phyloP scores from a whole-genome alignment of 176 grass and related monocot genomes.

The Tillandsia leiboldiana region DNA sequence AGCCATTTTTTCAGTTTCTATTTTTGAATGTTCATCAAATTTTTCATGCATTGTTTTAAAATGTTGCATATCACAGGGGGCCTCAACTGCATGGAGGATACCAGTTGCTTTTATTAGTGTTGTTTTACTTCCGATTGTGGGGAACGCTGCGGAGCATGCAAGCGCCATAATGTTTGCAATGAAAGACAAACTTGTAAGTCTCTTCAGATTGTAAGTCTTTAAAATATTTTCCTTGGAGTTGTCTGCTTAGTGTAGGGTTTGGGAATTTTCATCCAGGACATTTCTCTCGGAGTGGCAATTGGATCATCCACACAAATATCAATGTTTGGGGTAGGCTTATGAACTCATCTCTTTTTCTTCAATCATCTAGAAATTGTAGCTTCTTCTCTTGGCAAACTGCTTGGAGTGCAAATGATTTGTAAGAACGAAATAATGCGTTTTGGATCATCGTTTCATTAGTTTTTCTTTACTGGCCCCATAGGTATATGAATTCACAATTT shows the following conservation, averaged over 20 bases:
- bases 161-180: conserved; percentile 68
- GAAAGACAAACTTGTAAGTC: conserved; percentile 74
- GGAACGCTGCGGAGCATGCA: conserved; percentile 75
- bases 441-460: not conserved
- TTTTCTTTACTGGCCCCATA: not conserved
- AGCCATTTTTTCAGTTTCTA: no score
- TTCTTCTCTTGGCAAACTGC: not conserved
- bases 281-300: conserved; percentile 67
- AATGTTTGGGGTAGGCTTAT: conserved; percentile 66
- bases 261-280: conserved; percentile 34
- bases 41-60: conserved; percentile 1
- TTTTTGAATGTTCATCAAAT: not conserved
- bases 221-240: conserved; percentile 64
- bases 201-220: not conserved
- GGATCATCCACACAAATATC: conserved; percentile 77
- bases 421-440: not conserved
- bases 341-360: not conserved
- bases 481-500: no score
- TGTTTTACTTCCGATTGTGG: conserved; percentile 75
- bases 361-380: not conserved
- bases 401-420: not conserved
- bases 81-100: conserved; percentile 52
- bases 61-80: conserved; percentile 31
- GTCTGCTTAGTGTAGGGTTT: not conserved
- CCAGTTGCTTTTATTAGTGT: conserved; percentile 69